Percentiles rank a stretch among this genome's conserved stretches.
These are phyloP conservation scores for Grifola frondosa DNA, from an alignment of 1,284 basidiomycete species.

Conservation along the genomic window DNA sequence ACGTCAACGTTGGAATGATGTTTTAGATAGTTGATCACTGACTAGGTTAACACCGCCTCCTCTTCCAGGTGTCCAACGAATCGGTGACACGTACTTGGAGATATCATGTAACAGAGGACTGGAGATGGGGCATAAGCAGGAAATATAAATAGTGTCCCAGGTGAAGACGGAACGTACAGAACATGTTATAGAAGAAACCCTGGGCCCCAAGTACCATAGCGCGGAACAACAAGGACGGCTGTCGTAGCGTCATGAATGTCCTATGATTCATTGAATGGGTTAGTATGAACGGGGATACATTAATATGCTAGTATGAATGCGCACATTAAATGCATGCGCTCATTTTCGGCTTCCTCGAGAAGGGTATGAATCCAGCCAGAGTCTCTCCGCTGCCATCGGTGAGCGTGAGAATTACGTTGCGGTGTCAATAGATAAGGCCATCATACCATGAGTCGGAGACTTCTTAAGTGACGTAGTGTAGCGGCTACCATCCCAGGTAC, in stretches of 20 bases:
- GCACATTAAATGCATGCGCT: slow-evolving; percentile 90
- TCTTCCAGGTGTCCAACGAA: slow-evolving; percentile 97
- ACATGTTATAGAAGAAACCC: slow-evolving; percentile 87
- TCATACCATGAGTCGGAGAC: slow-evolving; percentile 80
- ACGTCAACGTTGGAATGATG: slow-evolving; percentile 10
- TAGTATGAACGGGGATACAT: slow-evolving; percentile 9
- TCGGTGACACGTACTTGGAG: slow-evolving; percentile 85
- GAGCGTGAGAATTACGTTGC: slow-evolving; percentile 6
- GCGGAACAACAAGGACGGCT: slow-evolving; percentile 80
- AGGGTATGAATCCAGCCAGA: slow-evolving; percentile 87
- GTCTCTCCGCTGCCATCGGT: slow-evolving; percentile 69
- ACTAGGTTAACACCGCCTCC: slow-evolving; percentile 90
- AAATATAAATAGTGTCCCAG: background rate
- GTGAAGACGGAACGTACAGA: slow-evolving; percentile 57
- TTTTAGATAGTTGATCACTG: slow-evolving; percentile 20
- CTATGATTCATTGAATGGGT: slow-evolving; percentile 45
- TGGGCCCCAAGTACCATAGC: slow-evolving; percentile 84
- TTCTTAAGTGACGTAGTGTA: slow-evolving; percentile 79
- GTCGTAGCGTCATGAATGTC: slow-evolving; percentile 86
- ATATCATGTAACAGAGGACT: slow-evolving; percentile 82
- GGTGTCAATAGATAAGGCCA: slow-evolving; percentile 2
- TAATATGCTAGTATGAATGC: slow-evolving; percentile 11
- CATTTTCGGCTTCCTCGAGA: slow-evolving; percentile 93
- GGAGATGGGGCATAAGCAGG: too few species aligned
- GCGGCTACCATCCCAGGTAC: slow-evolving; percentile 95